Conservation (phyloP, 331 rosid genomes). For the Quercus lobata region DNA sequence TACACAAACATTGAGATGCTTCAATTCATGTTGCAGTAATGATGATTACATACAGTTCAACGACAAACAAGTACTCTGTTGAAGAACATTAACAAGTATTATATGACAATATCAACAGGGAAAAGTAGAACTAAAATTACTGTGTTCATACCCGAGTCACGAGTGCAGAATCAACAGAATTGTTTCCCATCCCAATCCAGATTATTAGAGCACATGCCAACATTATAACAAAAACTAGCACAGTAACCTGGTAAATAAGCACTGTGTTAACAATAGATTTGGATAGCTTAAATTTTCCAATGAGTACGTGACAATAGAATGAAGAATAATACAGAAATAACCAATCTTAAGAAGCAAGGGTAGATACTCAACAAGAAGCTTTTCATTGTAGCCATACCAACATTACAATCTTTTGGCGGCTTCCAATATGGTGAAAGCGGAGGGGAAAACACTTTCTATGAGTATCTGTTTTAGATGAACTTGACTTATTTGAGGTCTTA, state of each 20-base stretch:
- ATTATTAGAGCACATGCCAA: constrained; percentile 68
- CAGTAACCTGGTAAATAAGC: constrained; percentile 58
- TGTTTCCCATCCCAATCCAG: constrained; percentile 74
- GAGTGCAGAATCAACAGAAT: constrained; percentile 61
- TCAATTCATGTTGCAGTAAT: background rate
- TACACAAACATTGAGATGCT: background rate
- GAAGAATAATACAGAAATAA: background rate
- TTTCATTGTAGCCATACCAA: constrained; percentile 46
- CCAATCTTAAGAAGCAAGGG: background rate
- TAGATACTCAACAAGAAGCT: constrained; percentile 10
- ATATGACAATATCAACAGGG: background rate
- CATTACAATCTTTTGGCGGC: constrained; percentile 74
- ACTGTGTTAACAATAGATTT: constrained; percentile 15
- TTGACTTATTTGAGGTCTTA: constrained; percentile 41
- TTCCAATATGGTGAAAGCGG: constrained; percentile 56
- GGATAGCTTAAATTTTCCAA: constrained; percentile 11
- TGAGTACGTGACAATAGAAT: background rate
- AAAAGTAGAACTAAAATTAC: constrained; percentile 4
- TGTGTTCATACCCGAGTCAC: constrained; percentile 65
- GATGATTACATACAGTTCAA: background rate
- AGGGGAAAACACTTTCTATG: constrained; percentile 71
- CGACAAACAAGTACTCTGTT: background rate
- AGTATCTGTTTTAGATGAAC: constrained; percentile 35
- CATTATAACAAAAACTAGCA: constrained; percentile 48
- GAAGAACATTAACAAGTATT: background rate